Evolutionary conservation across 768 basidiomycete species (phyloP), one percentile per base, ranked within the genome.

Genomic region (Tylopilus subfusipes): DNA sequence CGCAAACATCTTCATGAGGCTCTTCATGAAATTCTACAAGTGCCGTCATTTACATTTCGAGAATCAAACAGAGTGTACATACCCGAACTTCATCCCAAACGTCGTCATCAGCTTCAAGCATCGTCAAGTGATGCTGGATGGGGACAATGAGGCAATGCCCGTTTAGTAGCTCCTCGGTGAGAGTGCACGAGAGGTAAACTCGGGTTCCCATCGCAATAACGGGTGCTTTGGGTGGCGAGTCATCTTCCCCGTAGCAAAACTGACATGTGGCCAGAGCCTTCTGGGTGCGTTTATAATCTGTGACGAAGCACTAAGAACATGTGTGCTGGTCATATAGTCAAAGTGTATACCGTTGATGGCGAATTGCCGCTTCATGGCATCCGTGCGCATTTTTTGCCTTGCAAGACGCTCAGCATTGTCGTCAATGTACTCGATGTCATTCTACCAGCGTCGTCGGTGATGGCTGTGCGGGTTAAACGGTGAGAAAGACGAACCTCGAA

Each of bases 1-100:
- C 0, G 91, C 85, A 63, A 85, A 93, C 95, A 97, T 97, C 55
- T 82, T 82, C 85, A 98, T 98, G 18, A 99, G 76, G 57, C 92
- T 94, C 75, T 99, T 99, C 84, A 86, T 85, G 55, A 85, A 86
- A 57, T 85, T 85, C 84, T 86, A 45, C 33, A 18, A 12, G 44
- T 16, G 13, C 22, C 22, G 18, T 43, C 29, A 39, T 59, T 25
- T 67, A 48, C 33, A 22, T 36, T 4, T 12, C 19, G 19, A 16
- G 34, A 21, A 21, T 36, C 11, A 50, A 49, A 9, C 29, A 47
- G 25, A 46, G 44, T 40, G 52, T 21, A 71, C 86, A 52, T 65
- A 96, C 96, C 73, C 81, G 81, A 54, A 93, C 85, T 81, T 98
- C 96, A 57, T 98, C 96, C 96, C 96, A 99, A 22, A 95, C 88